phyloP scores from a whole-genome alignment of 257 asterid genomes.

The Primulina tabacum region DNA sequence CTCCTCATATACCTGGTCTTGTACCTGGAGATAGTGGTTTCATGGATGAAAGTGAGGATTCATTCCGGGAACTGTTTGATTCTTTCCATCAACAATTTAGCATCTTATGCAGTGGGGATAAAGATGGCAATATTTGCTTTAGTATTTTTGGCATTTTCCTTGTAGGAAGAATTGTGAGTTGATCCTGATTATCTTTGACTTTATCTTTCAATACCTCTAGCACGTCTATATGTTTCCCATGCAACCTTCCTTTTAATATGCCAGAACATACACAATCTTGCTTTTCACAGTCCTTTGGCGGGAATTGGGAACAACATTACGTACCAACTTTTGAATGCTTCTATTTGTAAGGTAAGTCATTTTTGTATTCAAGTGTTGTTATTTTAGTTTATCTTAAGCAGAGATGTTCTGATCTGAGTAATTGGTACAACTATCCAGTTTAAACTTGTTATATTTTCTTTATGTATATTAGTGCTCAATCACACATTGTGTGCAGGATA shows the following conservation, averaged over 20 bases:
- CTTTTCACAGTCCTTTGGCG: constrained; percentile 35
- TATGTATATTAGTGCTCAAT: background rate
- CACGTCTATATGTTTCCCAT: constrained; percentile 19
- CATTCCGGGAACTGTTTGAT: constrained; percentile 80
- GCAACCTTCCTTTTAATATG: constrained; percentile 28
- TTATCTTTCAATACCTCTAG: constrained; percentile 18
- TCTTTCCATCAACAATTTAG: constrained; percentile 72
- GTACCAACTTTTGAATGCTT: constrained; percentile 59
- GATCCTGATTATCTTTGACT: constrained; percentile 19
- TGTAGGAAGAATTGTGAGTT: constrained; percentile 88
- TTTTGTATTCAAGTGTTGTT: constrained; percentile 16
- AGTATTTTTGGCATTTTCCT: constrained; percentile 94
- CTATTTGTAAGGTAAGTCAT: constrained; percentile 60
- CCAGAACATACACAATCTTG: constrained; percentile 69
- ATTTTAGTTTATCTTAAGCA: constrained; percentile 6
- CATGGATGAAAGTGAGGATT: constrained; percentile 75
- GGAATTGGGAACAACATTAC: constrained; percentile 31
- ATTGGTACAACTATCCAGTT: constrained; percentile 10
- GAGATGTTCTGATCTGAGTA: constrained; percentile 14
- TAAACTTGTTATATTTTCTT: constrained; percentile 1
- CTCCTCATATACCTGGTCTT: constrained; percentile 85
- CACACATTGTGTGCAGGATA: background rate
- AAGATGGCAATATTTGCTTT: constrained; percentile 82
- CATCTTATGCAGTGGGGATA: constrained; percentile 92
- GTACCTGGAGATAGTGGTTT: constrained; percentile 79